Conservation (phyloP, 1,284 basidiomycete genomes). For the Phellopilus nigrolimitatus region DNA sequence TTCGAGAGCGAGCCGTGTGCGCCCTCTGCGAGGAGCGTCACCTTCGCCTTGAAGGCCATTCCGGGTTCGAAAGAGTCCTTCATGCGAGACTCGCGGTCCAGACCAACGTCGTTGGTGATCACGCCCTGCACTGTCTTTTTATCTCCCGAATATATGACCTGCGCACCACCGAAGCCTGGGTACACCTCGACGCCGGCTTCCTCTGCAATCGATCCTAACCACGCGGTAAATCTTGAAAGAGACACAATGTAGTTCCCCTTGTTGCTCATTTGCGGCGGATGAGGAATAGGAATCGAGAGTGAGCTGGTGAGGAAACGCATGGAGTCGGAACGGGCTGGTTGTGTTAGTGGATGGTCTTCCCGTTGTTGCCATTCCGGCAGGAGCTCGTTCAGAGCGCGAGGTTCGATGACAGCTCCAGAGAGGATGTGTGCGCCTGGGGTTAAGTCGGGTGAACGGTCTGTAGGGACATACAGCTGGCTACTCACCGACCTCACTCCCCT, state of each 20-base stretch:
- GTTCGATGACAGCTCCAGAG: conserved; percentile 94
- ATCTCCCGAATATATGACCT: conserved; percentile 70
- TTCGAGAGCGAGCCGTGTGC: conserved; percentile 93
- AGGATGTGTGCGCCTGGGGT: conserved; percentile 87
- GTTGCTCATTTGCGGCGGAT: conserved; percentile 97
- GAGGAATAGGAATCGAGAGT: conserved; percentile 80
- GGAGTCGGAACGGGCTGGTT: conserved; percentile 72
- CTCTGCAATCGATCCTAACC: conserved; percentile 88
- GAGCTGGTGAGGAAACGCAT: conserved; percentile 88
- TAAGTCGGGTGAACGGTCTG: neutral
- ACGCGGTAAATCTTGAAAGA: conserved; percentile 83
- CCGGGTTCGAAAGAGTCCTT: conserved; percentile 94
- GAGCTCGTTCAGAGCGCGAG: conserved; percentile 87
- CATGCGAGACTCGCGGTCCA: conserved; percentile 74
- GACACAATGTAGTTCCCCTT: conserved; percentile 93
- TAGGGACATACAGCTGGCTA: conserved; percentile 22
- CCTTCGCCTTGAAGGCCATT: conserved; percentile 93
- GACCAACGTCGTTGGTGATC: conserved; percentile 91
- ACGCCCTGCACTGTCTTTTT: conserved; percentile 77
- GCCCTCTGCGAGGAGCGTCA: conserved; percentile 94
- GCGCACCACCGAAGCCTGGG: conserved; percentile 92
- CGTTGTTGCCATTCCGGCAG: conserved; percentile 79
- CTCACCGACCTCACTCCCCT: conserved; percentile 88
- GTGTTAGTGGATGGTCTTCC: conserved; percentile 63
- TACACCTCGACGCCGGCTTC: conserved; percentile 95